Conservation (phyloP, 129 eudicot species). For the Cynara cardunculus region DNA sequence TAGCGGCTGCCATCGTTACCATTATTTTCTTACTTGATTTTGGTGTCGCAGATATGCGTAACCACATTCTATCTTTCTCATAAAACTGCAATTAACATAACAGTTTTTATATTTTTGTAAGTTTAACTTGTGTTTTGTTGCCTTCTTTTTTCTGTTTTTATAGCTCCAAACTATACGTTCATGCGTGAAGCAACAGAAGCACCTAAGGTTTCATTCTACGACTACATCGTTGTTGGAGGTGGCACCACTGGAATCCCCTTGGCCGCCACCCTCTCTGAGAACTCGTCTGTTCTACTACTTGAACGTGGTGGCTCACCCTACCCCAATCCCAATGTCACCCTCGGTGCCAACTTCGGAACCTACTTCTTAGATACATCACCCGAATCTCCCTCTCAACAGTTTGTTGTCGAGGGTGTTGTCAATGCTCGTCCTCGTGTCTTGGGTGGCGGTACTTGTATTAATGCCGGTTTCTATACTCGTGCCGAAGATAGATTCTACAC, state of each 20-base stretch:
- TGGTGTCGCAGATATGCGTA: conserved; percentile 10
- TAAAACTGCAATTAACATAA: too few species aligned
- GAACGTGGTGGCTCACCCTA: conserved; percentile 81
- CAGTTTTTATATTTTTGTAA: too few species aligned
- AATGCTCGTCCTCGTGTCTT: conserved; percentile 53
- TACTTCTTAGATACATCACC: conserved; percentile 42
- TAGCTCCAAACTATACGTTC: too few species aligned
- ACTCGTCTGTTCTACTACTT: conserved; percentile 55
- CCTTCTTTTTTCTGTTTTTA: too few species aligned
- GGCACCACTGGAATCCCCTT: too few species aligned
- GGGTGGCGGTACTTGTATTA: conserved; percentile 58
- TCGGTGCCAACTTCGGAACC: conserved; percentile 29
- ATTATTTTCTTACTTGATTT: conserved; percentile 13
- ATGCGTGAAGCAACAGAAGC: too few species aligned
- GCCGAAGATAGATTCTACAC: conserved; percentile 24
- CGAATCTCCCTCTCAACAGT: conserved; percentile 56
- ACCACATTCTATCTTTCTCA: not conserved
- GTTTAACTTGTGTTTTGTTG: too few species aligned
- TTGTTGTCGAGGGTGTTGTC: conserved; percentile 58
- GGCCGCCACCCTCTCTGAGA: conserved; percentile 60
- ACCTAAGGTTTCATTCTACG: too few species aligned
- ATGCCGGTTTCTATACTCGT: conserved; percentile 66
- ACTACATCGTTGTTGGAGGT: too few species aligned
- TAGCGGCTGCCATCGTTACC: not conserved
- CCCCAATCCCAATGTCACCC: conserved; percentile 50